Evolutionary conservation across 768 basidiomycete species (phyloP), one percentile per base, ranked within the genome.

Genomic region (Auricularia cornea): DNA sequence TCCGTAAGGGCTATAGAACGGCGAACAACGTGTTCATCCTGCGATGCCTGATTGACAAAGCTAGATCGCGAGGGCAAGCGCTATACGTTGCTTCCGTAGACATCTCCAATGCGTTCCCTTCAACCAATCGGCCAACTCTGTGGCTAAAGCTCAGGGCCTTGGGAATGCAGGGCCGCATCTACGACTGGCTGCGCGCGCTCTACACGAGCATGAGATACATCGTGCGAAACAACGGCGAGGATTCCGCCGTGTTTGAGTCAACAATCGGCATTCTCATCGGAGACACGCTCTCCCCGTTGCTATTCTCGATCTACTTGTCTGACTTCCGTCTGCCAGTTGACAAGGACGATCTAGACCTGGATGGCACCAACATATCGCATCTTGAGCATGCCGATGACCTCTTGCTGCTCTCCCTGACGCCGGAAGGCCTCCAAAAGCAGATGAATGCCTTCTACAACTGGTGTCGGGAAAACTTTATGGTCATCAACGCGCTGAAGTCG

Each of bases 51-150:
- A 69, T 72, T 18, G 68, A 72, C 30, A 60, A 61, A 29, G 68
- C 68, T 1, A 60, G 63, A 6, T 31, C 63, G 0, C 6, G 33
- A 5, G 64, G 66, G 0, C 29, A 63, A 6, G 60, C 69, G 1
- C 65, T 72, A 1, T 73, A 62, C 33, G 67, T 69, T 14, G 68
- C 67, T 4, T 67, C 66, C 59, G 41, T 72, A 0, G 71, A 73
- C 62, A 63, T 73, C 2, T 72, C 64, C 11, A 76, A 77, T 68
- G 75, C 75, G 10, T 77, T 76, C 63, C 76, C 76, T 0, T 76
- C 72, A 0, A 70, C 70, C 1, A 69, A 77, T 48, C 68, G 70
- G n/a, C 63, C 72, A 3, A 71, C 73, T 0, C 66, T 76, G 0
- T 76, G 75, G 75, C n/a, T 68, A 1, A 75, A 76, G 59, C 66